phyloP scores from a whole-genome alignment of 2,329 filamentous ascomycete genomes.

The Diaporthe nobilis region DNA sequence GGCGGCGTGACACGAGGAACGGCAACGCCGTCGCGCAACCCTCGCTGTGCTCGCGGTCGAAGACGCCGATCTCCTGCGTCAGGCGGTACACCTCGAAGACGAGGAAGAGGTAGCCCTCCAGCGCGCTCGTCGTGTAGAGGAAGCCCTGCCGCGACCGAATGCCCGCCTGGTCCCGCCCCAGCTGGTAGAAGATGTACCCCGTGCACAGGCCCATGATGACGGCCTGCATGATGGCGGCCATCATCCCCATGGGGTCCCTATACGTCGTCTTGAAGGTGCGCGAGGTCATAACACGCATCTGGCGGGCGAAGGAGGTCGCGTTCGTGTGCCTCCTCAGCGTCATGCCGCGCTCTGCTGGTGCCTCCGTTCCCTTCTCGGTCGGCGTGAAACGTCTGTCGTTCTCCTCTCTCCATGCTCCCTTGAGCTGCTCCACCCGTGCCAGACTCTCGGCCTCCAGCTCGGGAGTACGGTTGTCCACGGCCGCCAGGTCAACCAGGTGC shows the following conservation, averaged over 20 bases:
- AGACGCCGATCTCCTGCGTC: constrained; percentile 80
- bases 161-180: constrained; percentile 76
- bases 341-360: background rate
- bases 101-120: constrained; percentile 83
- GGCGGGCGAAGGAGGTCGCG: constrained; percentile 69
- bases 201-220: constrained; percentile 79
- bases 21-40: constrained; percentile 78
- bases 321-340: constrained; percentile 53
- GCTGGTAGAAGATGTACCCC: constrained; percentile 79
- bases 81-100: constrained; percentile 83
- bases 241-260: constrained; percentile 83
- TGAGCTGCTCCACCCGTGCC: constrained; percentile 72
- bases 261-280: constrained; percentile 80
- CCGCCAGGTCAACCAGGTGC: constrained; percentile 80
- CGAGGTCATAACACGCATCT: constrained; percentile 75
- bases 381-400: constrained; percentile 49
- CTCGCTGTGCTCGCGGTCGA: constrained; percentile 82
- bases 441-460: constrained; percentile 74
- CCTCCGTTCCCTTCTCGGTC: constrained; percentile 41
- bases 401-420: constrained; percentile 69
- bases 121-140: constrained; percentile 77
- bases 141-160: constrained; percentile 82
- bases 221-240: constrained; percentile 78
- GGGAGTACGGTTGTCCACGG: constrained; percentile 78
- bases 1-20: constrained; percentile 77